These are phyloP conservation scores for Alternaria triticimaculans DNA, from an alignment of 2,329 filamentous ascomycete species.

Conservation along the genomic window DNA sequence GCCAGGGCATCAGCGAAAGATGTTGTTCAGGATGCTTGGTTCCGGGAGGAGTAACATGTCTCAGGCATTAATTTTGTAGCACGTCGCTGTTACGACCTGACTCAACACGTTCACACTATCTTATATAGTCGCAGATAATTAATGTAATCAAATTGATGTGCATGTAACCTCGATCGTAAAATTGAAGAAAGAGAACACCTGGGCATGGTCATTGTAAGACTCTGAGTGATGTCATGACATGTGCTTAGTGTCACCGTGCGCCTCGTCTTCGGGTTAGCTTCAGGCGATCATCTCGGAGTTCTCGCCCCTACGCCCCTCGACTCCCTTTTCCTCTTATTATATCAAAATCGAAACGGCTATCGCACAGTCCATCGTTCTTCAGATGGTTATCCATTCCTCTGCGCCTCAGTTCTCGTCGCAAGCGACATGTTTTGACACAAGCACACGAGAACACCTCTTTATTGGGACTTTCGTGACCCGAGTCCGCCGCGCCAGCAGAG, in stretches of 20 bases:
- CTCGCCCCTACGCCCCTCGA: background rate
- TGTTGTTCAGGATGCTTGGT: constrained; percentile 29
- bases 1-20: constrained; percentile 20
- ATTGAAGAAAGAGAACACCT: background rate
- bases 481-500: background rate
- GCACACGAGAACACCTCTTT: background rate
- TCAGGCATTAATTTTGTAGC: too few species aligned
- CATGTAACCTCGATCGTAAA: background rate
- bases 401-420: background rate
- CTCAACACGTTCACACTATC: too few species aligned
- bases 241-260: background rate
- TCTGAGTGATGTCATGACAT: background rate
- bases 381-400: rapidly evolving
- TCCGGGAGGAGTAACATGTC: background rate
- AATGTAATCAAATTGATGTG: background rate
- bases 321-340: background rate
- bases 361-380: rapidly evolving
- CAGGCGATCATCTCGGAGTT: background rate
- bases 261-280: background rate
- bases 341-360: background rate
- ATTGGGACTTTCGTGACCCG: too few species aligned
- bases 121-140: background rate
- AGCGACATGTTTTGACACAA: background rate
- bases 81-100: too few species aligned
- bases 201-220: background rate